phyloP scores from a whole-genome alignment of 306 rosid genomes.

The Elaeagnus macrophylla region DNA sequence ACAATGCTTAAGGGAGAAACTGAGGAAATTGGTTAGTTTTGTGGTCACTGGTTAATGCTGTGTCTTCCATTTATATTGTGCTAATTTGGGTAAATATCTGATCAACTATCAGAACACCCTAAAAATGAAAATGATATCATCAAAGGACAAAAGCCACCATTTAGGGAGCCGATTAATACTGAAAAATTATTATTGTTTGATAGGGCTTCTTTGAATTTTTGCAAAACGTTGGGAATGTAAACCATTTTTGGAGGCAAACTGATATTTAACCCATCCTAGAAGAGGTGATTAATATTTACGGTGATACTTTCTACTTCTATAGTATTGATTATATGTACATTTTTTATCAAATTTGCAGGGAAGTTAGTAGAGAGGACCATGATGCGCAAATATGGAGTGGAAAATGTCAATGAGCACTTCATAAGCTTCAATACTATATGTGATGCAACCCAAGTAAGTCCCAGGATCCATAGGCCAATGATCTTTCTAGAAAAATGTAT shows the following conservation, averaged over 20 bases:
- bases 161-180: too few species aligned
- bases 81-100: too few species aligned
- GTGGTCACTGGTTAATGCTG: not conserved
- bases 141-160: too few species aligned
- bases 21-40: slow-evolving; percentile 78
- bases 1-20: slow-evolving; percentile 99
- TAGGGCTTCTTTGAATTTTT: too few species aligned
- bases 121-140: too few species aligned
- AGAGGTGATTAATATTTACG: too few species aligned
- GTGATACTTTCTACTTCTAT: not conserved
- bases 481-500: not conserved
- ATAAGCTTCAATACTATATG: slow-evolving; percentile 95
- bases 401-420: slow-evolving; percentile 68
- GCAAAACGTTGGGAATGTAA: too few species aligned
- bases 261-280: too few species aligned
- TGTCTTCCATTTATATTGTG: too few species aligned
- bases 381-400: slow-evolving; percentile 84
- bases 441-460: slow-evolving; percentile 86
- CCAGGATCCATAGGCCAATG: not conserved
- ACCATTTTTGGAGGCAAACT: too few species aligned
- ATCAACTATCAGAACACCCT: too few species aligned
- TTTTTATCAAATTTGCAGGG: slow-evolving; percentile 36
- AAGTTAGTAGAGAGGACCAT: slow-evolving; percentile 73
- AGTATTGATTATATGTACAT: slow-evolving; percentile 5
- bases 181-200: too few species aligned